Conservation (phyloP, 345 rosid species). For the Leavenworthia alabamica region DNA sequence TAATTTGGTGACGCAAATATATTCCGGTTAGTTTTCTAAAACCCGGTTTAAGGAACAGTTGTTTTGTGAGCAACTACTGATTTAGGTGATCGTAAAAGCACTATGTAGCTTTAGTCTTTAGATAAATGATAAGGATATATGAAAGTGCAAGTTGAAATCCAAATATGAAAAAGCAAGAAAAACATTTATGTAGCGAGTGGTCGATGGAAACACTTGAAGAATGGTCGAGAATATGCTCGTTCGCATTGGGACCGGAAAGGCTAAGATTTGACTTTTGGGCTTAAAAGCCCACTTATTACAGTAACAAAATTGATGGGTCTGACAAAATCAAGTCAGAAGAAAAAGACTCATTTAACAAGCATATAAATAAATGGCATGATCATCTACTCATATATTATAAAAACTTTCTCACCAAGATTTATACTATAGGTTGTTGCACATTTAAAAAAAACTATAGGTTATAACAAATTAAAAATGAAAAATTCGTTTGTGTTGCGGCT, state of each 20-base stretch:
- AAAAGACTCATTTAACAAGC: neutral
- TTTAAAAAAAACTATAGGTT: no score
- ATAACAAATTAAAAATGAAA: neutral
- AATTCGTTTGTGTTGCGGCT: neutral
- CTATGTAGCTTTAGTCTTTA: neutral
- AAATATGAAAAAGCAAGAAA: neutral
- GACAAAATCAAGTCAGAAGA: neutral
- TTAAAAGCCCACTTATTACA: conserved; percentile 13
- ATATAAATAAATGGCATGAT: neutral
- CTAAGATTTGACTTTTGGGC: neutral
- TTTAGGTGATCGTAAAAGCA: neutral
- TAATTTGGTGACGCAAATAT: neutral
- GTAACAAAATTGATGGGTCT: neutral
- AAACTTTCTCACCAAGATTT: neutral
- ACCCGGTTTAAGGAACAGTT: neutral
- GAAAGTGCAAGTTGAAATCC: neutral
- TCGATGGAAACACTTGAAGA: neutral
- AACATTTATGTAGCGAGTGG: neutral
- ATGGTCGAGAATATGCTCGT: neutral
- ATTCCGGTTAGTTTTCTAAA: neutral
- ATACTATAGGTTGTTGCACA: neutral
- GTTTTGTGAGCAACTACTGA: neutral
- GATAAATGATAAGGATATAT: no score
- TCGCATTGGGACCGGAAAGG: neutral
- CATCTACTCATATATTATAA: neutral